Percentiles rank a stretch among this genome's conserved stretches.
Evolutionary conservation across 306 rosid genomes (phyloP).

Genomic region (Quercus suber): DNA sequence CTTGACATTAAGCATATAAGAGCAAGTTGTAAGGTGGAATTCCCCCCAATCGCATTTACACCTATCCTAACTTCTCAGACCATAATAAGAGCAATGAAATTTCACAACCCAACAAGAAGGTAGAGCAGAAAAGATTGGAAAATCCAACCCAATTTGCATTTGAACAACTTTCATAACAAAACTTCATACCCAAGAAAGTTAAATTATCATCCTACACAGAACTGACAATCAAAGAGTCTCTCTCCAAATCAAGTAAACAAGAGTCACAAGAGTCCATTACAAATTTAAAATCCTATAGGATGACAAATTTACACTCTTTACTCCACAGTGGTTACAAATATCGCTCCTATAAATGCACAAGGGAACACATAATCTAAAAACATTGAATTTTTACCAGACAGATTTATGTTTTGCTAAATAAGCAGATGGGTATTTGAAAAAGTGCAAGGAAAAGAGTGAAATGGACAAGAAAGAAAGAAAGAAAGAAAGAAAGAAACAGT

Average conservation of each 20-base stretch:
- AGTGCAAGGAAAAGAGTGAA: not conserved
- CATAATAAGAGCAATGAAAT: not conserved
- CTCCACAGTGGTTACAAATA: not conserved
- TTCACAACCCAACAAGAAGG: not conserved
- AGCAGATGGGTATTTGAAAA: not conserved
- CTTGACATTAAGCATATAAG: not conserved
- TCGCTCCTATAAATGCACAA: not conserved
- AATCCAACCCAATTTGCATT: not conserved
- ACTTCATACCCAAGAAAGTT: not conserved
- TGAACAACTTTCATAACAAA: not conserved
- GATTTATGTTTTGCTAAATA: not conserved
- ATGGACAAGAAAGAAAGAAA: not conserved
- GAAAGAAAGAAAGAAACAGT: not conserved
- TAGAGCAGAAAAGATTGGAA: not conserved
- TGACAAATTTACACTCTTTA: not conserved
- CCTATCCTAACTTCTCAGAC: too few species aligned
- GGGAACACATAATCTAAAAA: not conserved
- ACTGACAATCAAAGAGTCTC: not conserved
- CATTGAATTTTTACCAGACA: not conserved
- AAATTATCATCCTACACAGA: not conserved
- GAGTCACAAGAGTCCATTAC: not conserved
- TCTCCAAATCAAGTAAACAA: not conserved
- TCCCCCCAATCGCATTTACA: too few species aligned
- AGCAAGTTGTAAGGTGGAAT: too few species aligned
- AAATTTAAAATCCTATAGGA: not conserved